A percentile compares a stretch with the other conserved stretches of the same genome.
Evolutionary conservation across 2,329 filamentous ascomycete species (phyloP).

Genomic region (Sclerotiophoma versabilis): DNA sequence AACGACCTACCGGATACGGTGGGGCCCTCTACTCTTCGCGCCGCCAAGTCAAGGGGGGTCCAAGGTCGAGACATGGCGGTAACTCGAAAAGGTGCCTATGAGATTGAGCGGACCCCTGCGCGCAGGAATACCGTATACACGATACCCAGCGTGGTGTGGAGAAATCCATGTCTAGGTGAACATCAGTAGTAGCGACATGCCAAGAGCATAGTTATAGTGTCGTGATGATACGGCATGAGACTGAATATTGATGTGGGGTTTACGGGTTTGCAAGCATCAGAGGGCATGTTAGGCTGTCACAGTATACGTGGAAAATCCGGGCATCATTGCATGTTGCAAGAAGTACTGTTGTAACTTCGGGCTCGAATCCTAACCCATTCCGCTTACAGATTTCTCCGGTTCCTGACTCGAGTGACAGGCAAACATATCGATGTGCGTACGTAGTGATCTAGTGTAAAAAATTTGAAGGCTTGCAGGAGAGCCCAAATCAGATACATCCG

Average conservation of each 20-base stretch:
- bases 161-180: neutral
- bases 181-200: neutral
- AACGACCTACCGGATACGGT: conserved; percentile 21
- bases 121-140: neutral
- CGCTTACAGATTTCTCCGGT: neutral
- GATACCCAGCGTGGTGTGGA: conserved; percentile 8
- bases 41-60: conserved; percentile 18
- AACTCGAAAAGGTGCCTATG: conserved; percentile 6
- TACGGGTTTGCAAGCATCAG: neutral
- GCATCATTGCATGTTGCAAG: no score
- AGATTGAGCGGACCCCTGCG: conserved; percentile 17
- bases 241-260: neutral
- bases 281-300: neutral
- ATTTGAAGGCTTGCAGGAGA: neutral
- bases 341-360: neutral
- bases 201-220: neutral
- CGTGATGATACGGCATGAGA: neutral
- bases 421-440: neutral
- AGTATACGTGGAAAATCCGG: no score
- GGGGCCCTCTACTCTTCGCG: conserved; percentile 20
- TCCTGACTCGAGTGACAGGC: conserved; percentile 7
- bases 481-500: neutral
- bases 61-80: conserved; percentile 23
- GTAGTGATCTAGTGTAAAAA: neutral
- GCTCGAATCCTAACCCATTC: neutral